Conservation (phyloP, 1,284 basidiomycete species). For the Moesziomyces sp. region DNA sequence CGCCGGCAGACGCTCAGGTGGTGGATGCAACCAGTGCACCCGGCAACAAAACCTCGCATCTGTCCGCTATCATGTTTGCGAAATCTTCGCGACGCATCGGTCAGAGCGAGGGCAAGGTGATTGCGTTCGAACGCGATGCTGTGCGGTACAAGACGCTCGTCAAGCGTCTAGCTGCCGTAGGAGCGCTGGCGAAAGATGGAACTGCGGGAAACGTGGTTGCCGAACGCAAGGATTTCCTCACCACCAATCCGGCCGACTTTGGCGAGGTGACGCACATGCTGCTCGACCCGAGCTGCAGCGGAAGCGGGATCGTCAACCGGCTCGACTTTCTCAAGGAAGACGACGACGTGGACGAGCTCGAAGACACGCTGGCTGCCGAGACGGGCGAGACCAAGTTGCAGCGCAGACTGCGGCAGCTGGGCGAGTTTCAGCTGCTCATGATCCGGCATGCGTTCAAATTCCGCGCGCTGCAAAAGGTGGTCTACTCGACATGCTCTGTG, state of each 20-base stretch:
- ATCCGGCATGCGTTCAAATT: conserved; percentile 95
- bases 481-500: conserved; percentile 96
- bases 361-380: neutral
- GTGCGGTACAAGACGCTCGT: conserved; percentile 30
- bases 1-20: conserved; percentile 69
- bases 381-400: conserved; percentile 11
- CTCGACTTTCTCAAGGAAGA: conserved; percentile 57
- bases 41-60: conserved; percentile 96
- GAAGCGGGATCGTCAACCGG: conserved; percentile 62
- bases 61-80: conserved; percentile 76
- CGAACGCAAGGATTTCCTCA: conserved; percentile 54
- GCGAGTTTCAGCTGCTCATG: conserved; percentile 80
- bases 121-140: conserved; percentile 57
- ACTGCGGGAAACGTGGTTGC: conserved; percentile 44
- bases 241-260: conserved; percentile 33
- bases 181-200: conserved; percentile 15
- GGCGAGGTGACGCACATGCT: conserved; percentile 57
- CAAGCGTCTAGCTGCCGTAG: conserved; percentile 26
- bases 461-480: conserved; percentile 76
- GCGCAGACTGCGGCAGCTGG: conserved; percentile 31
- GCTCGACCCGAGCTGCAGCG: conserved; percentile 62
- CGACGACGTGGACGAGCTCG: conserved; percentile 23
- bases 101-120: conserved; percentile 10
- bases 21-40: conserved; percentile 97
- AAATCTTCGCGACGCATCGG: neutral